Percentiles rank a stretch among this genome's conserved stretches.
Conservation (phyloP, 257 asterid genomes). For the Asclepias syriaca region DNA sequence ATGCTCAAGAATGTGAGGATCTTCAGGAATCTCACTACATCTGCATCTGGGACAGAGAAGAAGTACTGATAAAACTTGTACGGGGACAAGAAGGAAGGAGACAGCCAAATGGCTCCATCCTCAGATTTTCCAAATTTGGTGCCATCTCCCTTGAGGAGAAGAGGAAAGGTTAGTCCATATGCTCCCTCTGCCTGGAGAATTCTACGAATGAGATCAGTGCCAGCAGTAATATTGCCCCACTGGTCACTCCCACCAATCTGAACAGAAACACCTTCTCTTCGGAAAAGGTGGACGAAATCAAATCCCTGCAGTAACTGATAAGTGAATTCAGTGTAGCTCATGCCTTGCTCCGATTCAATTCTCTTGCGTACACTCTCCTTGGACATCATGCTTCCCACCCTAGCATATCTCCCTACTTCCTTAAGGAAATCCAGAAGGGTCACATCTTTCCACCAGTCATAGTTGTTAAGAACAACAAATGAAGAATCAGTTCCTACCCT, state of each 20-base stretch:
- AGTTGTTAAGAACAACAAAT: conserved; percentile 55
- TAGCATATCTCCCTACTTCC: conserved; percentile 62
- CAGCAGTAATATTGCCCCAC: conserved; percentile 94
- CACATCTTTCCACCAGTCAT: conserved; percentile 95
- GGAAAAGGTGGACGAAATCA: conserved; percentile 65
- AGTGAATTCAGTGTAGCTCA: conserved; percentile 88
- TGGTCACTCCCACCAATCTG: conserved; percentile 96
- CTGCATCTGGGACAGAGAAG: conserved; percentile 65
- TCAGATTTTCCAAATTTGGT: conserved; percentile 94
- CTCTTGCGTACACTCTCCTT: conserved; percentile 80
- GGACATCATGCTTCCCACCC: conserved; percentile 88
- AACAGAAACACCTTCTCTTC: conserved; percentile 56
- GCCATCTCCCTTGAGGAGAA: conserved; percentile 86
- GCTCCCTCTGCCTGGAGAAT: conserved; percentile 51
- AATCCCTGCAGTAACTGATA: conserved; percentile 84
- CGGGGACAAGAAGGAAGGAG: conserved; percentile 63
- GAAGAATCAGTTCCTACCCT: conserved; percentile 19
- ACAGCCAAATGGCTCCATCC: conserved; percentile 85
- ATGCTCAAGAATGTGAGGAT: conserved; percentile 67
- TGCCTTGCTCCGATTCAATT: conserved; percentile 74
- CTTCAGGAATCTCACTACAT: conserved; percentile 68
- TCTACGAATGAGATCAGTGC: conserved; percentile 81
- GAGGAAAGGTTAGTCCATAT: conserved; percentile 83
- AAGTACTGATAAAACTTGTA: conserved; percentile 85
- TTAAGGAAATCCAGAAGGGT: conserved; percentile 62